Conservation (phyloP, 2,329 filamentous ascomycete genomes). For the Cercospora beticola region DNA sequence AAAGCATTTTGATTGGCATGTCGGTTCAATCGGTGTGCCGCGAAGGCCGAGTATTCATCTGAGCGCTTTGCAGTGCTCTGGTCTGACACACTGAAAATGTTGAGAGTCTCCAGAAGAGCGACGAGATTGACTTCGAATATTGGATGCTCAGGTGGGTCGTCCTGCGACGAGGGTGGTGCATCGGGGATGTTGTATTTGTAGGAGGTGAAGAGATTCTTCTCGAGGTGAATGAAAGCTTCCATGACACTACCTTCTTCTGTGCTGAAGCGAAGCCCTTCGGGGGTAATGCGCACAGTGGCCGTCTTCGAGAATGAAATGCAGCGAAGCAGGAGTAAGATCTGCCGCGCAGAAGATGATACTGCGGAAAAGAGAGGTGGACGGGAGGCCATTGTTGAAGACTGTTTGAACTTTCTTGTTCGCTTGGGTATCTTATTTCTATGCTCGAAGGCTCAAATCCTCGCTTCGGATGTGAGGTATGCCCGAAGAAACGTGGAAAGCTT, state of each 20-base stretch:
- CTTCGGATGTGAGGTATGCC: background rate
- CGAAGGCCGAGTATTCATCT: constrained; percentile 42
- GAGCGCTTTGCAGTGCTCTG: constrained; percentile 38
- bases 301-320: constrained; percentile 62
- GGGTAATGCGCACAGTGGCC: constrained; percentile 72
- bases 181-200: constrained; percentile 66
- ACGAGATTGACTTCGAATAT: constrained; percentile 84
- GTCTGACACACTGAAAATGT: constrained; percentile 78
- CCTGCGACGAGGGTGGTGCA: constrained; percentile 39
- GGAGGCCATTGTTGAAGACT: constrained; percentile 41
- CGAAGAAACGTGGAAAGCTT: constrained; percentile 17
- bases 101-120: constrained; percentile 86
- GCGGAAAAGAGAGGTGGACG: constrained; percentile 65
- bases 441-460: background rate
- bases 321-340: constrained; percentile 65
- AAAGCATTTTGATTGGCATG: constrained; percentile 65
- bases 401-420: background rate
- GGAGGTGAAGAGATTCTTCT: constrained; percentile 83
- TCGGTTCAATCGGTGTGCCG: constrained; percentile 38
- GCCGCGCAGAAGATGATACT: constrained; percentile 73
- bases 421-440: constrained; percentile 13
- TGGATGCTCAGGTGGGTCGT: constrained; percentile 53
- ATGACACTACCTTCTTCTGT: constrained; percentile 87
- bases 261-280: constrained; percentile 81
- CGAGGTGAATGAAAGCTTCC: constrained; percentile 84